Evolutionary conservation across 371 early-diverging fungal genomes (phyloP), one percentile per base, ranked within the genome.

Genomic region (Vairimorpha ceranae): DNA sequence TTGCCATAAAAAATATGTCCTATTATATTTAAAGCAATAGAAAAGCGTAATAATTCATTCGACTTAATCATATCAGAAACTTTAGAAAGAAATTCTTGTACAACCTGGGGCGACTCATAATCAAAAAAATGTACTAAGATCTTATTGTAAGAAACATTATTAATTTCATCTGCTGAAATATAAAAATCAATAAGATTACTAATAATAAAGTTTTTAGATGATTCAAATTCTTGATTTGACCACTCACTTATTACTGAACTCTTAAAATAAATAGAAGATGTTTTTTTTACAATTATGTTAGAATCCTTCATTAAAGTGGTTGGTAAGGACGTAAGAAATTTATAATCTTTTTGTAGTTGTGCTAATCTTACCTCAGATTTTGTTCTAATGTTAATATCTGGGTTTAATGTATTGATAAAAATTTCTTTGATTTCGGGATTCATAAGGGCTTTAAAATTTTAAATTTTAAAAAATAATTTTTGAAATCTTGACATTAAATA

Each of bases 221-320:
- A 19, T 29, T 65, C 36, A 29, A 74, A 59, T 35, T 48, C 61
- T 12, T 43, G 8, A 35, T 19, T 21, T 10, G 21, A 56, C 64
- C 75, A 79, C 10, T 72, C 54, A 8, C 48, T 48, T n/a, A 61
- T 64, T 17, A 82, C 43, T 43, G 72, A 33, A 70, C 80, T 82
- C 64, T 68, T 74, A 56, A 77, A 77, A 71, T 56, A 82, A 32
- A 80, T 29, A 4, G 74, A 27, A 14, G 71, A 19, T 0, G 74
- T 56, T 56, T 74, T 66, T 52, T 65, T 67, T 0, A 82, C 35
- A 17, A 61, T 59, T 0, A 41, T 25, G 45, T 82, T 67, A 2
- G 45, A 19, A 63, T 80, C 78, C 19, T 66, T 72, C 80, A 82
- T 82, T 12, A 67, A 61, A 19, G 60, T 63, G 0, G 27, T 21